Conservation (phyloP, 108 stramenopile species). For the Aureococcus anophagefferens region DNA sequence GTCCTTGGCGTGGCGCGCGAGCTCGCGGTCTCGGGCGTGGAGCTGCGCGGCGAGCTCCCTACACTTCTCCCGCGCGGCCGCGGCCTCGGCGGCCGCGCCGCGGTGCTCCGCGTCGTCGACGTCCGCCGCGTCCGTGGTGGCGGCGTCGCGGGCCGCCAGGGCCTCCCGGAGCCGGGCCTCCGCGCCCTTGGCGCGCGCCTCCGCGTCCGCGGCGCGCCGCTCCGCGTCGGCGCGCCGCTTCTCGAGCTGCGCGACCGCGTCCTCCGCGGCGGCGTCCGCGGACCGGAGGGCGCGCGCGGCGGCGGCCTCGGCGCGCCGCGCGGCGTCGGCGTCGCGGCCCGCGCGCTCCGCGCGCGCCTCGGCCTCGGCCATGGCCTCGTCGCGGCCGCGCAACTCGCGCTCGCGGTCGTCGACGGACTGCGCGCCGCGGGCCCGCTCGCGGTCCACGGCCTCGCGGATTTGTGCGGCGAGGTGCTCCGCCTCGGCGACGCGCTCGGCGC, state of each 20-base stretch:
- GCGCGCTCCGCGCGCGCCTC: neutral
- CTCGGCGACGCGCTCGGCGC: neutral
- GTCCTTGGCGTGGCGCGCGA: neutral
- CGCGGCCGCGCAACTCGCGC: neutral
- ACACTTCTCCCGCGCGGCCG: neutral
- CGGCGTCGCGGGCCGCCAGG: neutral
- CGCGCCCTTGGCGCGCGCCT: neutral
- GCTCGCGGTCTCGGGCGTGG: neutral
- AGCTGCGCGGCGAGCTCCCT: neutral
- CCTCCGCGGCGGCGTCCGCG: neutral
- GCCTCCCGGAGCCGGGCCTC: neutral
- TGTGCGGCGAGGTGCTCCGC: neutral
- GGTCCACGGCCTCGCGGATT: neutral
- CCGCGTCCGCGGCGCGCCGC: neutral
- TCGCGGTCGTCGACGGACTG: neutral
- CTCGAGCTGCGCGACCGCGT: neutral
- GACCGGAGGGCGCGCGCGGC: neutral
- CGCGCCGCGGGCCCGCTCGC: neutral
- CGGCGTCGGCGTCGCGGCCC: neutral
- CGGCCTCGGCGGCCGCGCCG: neutral
- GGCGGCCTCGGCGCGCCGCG: neutral
- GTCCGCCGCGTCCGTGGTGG: neutral
- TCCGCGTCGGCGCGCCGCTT: neutral
- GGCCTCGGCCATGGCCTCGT: neutral
- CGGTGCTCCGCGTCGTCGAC: neutral